phyloP scores from a whole-genome alignment of 441 rosid genomes.

The Gossypium davidsonii region DNA sequence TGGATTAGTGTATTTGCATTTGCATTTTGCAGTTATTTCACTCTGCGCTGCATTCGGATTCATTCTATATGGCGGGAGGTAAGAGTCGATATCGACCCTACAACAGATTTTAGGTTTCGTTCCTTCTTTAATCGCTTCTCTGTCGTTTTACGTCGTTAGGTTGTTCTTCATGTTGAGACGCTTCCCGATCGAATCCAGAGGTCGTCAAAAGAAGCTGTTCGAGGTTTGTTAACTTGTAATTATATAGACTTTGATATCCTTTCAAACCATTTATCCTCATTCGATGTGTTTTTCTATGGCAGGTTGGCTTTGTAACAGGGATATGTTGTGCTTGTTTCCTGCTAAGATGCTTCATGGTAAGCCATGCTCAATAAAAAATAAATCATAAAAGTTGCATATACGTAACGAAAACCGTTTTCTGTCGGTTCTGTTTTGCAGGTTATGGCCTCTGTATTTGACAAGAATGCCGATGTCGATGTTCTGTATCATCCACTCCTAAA shows the following conservation, averaged over 20 bases:
- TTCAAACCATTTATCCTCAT: not conserved
- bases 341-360: slow-evolving; percentile 48
- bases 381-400: not conserved
- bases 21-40: slow-evolving; percentile 34
- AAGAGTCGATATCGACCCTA: not conserved
- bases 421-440: slow-evolving; percentile 30
- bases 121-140: not conserved
- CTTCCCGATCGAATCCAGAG: slow-evolving; percentile 80
- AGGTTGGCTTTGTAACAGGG: too few species aligned
- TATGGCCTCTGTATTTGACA: slow-evolving; percentile 49
- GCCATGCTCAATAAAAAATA: not conserved
- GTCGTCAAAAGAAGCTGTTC: slow-evolving; percentile 65
- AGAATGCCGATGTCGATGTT: slow-evolving; percentile 56
- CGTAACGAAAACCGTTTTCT: not conserved
- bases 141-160: slow-evolving; percentile 21
- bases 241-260: not conserved
- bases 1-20: not conserved
- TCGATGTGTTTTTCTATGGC: too few species aligned
- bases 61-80: slow-evolving; percentile 65
- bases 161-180: slow-evolving; percentile 67
- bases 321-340: too few species aligned
- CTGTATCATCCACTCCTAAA: slow-evolving; percentile 68
- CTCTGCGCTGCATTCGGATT: slow-evolving; percentile 48
- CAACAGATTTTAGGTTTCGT: not conserved
- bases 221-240: slow-evolving; percentile 43